Evolutionary conservation across 768 basidiomycete species (phyloP), one percentile per base, ranked within the genome.

Genomic region (Auriscalpium orientale): DNA sequence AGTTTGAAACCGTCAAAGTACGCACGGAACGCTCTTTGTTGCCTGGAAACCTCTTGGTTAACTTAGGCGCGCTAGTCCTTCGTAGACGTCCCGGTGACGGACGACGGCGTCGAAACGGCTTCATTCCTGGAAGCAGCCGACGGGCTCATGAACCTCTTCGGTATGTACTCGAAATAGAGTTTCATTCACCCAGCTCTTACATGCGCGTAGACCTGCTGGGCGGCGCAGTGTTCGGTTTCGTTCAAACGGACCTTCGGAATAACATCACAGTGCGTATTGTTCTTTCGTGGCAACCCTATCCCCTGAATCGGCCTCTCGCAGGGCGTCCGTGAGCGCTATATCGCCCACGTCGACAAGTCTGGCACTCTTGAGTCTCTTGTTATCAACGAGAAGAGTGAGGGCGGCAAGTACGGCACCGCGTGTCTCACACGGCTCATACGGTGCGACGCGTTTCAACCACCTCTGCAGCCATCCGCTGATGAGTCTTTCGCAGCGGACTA

Each of bases 71-170:
- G 18, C 50, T 60, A 97, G 94, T 93, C 91, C 10, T 98, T 90
- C 70, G 82, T 80, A 64, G 89, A 95, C 59, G 90, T 98, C 43
- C 79, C 83, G 15, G 75, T 89, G 62, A 82, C 81, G n/a, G 76
- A 81, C 46, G 72, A 76, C 4, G 94, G 95, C 13, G 83, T 98
- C 51, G 84, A 93, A 66, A 91, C 93, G 0, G 65, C 73, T 18
- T 69, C 78, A 12, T 98, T 98, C 75, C 76, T 93, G 47, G 86
- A 91, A 65, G 95, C 95, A 1, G 83, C 91, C 18, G 91, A 95
- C 70, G 94, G 91, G 16, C 78, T 98, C 28, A 76, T 87, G 15
- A 74, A 79, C 53, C 73, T 89, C 73, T 89, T 89, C 66, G 85
- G 87, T 85, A 59, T 56, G 79, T 56, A 11, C 51, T 57, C 44